phyloP scores from a whole-genome alignment of 139 green algal species.

The Picochlorum sp. region DNA sequence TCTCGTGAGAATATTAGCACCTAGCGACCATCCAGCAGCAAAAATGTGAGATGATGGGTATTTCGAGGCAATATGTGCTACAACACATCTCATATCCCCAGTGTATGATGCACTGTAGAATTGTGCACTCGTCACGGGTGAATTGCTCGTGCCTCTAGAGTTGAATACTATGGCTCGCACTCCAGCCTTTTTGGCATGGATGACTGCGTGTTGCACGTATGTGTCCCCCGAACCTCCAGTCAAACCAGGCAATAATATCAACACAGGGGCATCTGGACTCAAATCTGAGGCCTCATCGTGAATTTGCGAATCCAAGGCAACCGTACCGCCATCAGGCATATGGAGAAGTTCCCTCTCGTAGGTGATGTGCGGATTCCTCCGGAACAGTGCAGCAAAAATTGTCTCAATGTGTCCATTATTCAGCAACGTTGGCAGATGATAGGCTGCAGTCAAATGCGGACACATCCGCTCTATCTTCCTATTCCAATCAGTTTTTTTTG shows the following conservation, averaged over 20 bases:
- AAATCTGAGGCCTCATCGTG: background rate
- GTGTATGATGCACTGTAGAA: slow-evolving; percentile 95
- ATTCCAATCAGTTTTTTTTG: slow-evolving; percentile 21
- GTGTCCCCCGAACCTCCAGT: slow-evolving; percentile 81
- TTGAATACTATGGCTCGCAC: slow-evolving; percentile 82
- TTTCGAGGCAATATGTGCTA: slow-evolving; percentile 35
- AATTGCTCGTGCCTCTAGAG: slow-evolving; percentile 70
- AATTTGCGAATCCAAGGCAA: slow-evolving; percentile 78
- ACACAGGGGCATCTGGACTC: slow-evolving; percentile 46
- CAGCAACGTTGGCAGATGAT: slow-evolving; percentile 14
- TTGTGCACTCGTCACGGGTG: slow-evolving; percentile 77
- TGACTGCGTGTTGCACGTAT: slow-evolving; percentile 74
- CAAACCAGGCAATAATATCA: slow-evolving; percentile 83
- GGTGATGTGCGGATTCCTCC: slow-evolving; percentile 41
- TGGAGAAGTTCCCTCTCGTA: slow-evolving; percentile 65
- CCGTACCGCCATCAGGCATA: slow-evolving; percentile 69
- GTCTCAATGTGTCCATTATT: slow-evolving; percentile 76
- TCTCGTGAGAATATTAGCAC: slow-evolving; percentile 79
- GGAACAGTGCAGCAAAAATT: slow-evolving; percentile 71
- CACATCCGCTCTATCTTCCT: slow-evolving; percentile 20
- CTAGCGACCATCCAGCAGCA: slow-evolving; percentile 84
- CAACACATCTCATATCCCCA: slow-evolving; percentile 66
- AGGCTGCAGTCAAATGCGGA: slow-evolving; percentile 18
- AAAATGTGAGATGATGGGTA: slow-evolving; percentile 45
- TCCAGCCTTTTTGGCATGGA: slow-evolving; percentile 27